phyloP scores from a whole-genome alignment of 495 filamentous ascomycete species.

The Jackrogersella minutella region DNA sequence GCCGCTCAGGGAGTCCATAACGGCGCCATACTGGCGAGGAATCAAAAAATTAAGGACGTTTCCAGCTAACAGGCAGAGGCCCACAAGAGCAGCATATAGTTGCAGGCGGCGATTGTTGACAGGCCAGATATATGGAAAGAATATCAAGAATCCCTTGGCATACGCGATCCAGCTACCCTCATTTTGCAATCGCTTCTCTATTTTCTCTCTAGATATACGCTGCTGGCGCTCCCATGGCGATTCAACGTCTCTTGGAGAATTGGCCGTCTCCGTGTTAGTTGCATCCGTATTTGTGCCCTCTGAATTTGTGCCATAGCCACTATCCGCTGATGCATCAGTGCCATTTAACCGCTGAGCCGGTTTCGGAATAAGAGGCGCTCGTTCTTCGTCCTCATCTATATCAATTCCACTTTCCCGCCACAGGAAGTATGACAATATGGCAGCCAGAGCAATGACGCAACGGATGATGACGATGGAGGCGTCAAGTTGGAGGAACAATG shows the following conservation, averaged over 20 bases:
- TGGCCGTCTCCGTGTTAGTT: constrained; percentile 45
- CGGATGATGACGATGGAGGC: constrained; percentile 45
- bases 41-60: constrained; percentile 71
- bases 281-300: constrained; percentile 46
- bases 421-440: constrained; percentile 47
- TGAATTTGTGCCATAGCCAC: constrained; percentile 57
- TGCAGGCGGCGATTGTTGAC: constrained; percentile 63
- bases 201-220: constrained; percentile 57
- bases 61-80: constrained; percentile 65
- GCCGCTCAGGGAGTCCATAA: constrained; percentile 62
- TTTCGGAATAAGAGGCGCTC: constrained; percentile 57
- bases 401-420: constrained; percentile 42
- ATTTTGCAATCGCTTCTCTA: constrained; percentile 65
- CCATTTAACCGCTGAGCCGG: constrained; percentile 37
- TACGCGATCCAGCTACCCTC: constrained; percentile 72
- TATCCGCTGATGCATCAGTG: constrained; percentile 41
- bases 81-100: constrained; percentile 63
- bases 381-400: constrained; percentile 57
- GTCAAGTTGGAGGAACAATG: constrained; percentile 46
- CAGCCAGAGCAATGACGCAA: constrained; percentile 43
- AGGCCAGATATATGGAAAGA: constrained; percentile 74
- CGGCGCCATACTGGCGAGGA: constrained; percentile 71
- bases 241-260: constrained; percentile 51
- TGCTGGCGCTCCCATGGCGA: constrained; percentile 60
- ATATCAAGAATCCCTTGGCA: constrained; percentile 66